phyloP scores from a whole-genome alignment of 1,284 basidiomycete species.

The Moniliella sp. region DNA sequence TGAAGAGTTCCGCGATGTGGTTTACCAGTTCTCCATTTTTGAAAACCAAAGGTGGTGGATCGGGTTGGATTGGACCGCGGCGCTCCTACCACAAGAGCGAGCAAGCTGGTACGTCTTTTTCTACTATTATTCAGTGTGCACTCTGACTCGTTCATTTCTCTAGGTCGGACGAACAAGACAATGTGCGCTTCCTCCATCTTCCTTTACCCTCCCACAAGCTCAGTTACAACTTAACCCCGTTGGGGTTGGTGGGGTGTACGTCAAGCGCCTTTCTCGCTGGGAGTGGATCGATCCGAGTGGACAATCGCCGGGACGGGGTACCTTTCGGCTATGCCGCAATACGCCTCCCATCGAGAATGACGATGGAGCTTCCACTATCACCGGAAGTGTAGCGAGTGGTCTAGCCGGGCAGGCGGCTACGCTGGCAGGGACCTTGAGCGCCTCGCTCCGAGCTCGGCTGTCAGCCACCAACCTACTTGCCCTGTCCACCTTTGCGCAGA shows the following conservation, averaged over 20 bases:
- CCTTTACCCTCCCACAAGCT: conserved; percentile 39
- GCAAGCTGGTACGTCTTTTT: conserved; percentile 52
- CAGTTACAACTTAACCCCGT: conserved; percentile 20
- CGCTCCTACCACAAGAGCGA: conserved; percentile 66
- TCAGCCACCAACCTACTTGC: too few relatives aligned
- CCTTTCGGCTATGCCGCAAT: conserved; percentile 3
- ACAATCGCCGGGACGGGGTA: conserved; percentile 24
- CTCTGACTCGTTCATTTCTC: background rate
- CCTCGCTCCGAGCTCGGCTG: too few relatives aligned
- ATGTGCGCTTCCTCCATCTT: conserved; percentile 39
- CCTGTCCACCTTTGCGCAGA: too few relatives aligned
- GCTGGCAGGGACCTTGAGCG: too few relatives aligned
- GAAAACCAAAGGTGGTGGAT: conserved; percentile 81
- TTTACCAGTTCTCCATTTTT: conserved; percentile 40
- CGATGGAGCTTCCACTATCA: too few relatives aligned
- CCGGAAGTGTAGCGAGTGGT: too few relatives aligned
- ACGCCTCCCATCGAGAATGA: too few relatives aligned
- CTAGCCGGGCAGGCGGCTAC: too few relatives aligned
- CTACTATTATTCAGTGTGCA: background rate
- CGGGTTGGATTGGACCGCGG: conserved; percentile 62
- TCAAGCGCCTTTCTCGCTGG: conserved; percentile 31
- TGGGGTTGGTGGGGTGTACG: conserved; percentile 12
- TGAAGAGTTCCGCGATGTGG: conserved; percentile 14
- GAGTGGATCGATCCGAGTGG: conserved; percentile 37
- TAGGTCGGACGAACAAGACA: conserved; percentile 33